A percentile compares a stretch with the other conserved stretches of the same genome.
These are phyloP conservation scores for Leccinum pallidistipes DNA, from an alignment of 1,284 basidiomycete genomes.

Conservation along the genomic window DNA sequence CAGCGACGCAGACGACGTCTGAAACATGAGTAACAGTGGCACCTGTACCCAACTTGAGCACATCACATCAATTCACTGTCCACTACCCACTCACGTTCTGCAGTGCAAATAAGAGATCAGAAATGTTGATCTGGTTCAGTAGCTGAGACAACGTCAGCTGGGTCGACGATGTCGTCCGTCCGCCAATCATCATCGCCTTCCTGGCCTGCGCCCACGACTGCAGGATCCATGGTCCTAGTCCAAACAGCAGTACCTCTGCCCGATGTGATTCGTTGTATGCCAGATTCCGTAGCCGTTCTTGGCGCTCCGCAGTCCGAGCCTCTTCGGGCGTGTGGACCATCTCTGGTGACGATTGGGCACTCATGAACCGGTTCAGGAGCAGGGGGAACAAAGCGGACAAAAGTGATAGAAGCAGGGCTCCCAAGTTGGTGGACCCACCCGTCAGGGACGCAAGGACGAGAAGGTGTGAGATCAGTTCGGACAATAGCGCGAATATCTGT, in stretches of 20 bases:
- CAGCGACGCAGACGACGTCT: conserved; percentile 68
- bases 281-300: conserved; percentile 70
- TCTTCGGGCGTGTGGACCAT: conserved; percentile 50
- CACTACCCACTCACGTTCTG: conserved; percentile 57
- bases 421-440: conserved; percentile 52
- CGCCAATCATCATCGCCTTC: conserved; percentile 56
- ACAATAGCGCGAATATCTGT: conserved; percentile 65
- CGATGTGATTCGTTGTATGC: conserved; percentile 69
- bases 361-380: conserved; percentile 48
- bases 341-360: conserved; percentile 43
- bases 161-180: conserved; percentile 42
- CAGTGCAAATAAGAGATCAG: conserved; percentile 59
- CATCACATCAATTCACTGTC: not conserved
- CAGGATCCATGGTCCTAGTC: conserved; percentile 79
- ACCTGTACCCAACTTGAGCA: conserved; percentile 43
- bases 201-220: conserved; percentile 68
- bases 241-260: conserved; percentile 77
- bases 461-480: conserved; percentile 69
- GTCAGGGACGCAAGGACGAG: conserved; percentile 69
- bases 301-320: conserved; percentile 60
- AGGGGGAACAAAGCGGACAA: conserved; percentile 56
- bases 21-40: conserved; percentile 68
- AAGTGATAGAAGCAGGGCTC: conserved; percentile 59
- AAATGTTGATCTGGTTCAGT: conserved; percentile 57
- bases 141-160: conserved; percentile 42